Conservation (phyloP, 371 early-diverging fungal genomes). For the Lichtheimia hyalospora region DNA sequence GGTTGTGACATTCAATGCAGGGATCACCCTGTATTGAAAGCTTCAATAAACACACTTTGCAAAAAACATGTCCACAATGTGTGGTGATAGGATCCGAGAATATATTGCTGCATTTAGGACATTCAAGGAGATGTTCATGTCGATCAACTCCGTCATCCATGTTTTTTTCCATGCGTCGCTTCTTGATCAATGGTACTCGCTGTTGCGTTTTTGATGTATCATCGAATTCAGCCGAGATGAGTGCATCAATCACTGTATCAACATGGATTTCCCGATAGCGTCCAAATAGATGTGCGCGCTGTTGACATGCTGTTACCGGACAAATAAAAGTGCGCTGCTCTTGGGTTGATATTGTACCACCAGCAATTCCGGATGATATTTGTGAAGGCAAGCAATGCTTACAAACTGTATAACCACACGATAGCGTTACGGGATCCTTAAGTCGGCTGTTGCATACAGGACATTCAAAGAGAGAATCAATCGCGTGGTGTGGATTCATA, state of each 20-base stretch:
- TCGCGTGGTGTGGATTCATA: too few species aligned
- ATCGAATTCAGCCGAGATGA: neutral
- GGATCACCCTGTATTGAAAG: constrained; percentile 16
- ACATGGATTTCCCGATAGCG: constrained; percentile 10
- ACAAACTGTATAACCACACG: constrained; percentile 50
- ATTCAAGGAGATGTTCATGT: constrained; percentile 47
- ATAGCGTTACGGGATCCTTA: constrained; percentile 38
- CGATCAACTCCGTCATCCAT: neutral
- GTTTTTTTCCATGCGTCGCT: neutral
- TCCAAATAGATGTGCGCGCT: constrained; percentile 32
- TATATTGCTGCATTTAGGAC: constrained; percentile 55
- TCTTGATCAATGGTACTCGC: constrained; percentile 8
- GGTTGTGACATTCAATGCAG: constrained; percentile 22
- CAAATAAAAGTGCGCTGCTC: constrained; percentile 22
- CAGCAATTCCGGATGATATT: neutral
- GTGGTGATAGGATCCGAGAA: constrained; percentile 63
- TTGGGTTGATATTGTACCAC: constrained; percentile 7
- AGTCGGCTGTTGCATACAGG: constrained; percentile 33
- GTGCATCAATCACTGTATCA: neutral
- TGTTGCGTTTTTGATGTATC: constrained; percentile 6
- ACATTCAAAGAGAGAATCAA: constrained; percentile 5
- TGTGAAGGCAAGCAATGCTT: constrained; percentile 29
- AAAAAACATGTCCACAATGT: constrained; percentile 74
- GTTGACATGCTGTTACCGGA: constrained; percentile 25
- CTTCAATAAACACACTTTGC: constrained; percentile 54